These are phyloP conservation scores for Naganishia onofrii DNA, from an alignment of 768 basidiomycete genomes.

Conservation along the genomic window DNA sequence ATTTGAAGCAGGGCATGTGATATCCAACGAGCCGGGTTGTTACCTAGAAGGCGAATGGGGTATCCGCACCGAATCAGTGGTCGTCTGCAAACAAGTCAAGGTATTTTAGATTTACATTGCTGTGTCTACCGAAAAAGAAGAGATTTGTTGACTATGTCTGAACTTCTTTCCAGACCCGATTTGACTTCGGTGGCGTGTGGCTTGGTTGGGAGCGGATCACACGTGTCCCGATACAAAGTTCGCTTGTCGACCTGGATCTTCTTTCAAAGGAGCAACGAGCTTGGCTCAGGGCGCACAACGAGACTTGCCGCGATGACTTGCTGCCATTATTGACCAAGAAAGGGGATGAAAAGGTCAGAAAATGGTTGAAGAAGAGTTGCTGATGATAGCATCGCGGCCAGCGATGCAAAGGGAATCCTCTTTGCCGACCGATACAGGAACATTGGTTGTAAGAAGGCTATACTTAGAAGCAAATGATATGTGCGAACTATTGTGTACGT, in stretches of 20 bases:
- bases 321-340: constrained; percentile 40
- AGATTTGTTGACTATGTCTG: background rate
- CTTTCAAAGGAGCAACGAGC: constrained; percentile 78
- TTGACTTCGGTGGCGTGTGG: constrained; percentile 74
- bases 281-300: constrained; percentile 69
- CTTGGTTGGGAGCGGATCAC: constrained; percentile 88
- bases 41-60: constrained; percentile 81
- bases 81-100: constrained; percentile 68
- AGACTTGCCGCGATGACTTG: constrained; percentile 37
- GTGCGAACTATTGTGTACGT: too few species aligned
- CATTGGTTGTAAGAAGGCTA: background rate
- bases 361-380: constrained; percentile 42
- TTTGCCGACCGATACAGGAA: background rate
- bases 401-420: too few species aligned
- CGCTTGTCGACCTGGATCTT: constrained; percentile 80
- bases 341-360: constrained; percentile 39
- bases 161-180: constrained; percentile 60
- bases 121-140: background rate
- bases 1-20: constrained; percentile 78
- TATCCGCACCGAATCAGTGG: constrained; percentile 84
- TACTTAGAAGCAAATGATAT: background rate
- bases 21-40: constrained; percentile 92
- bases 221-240: constrained; percentile 77
- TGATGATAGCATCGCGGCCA: background rate
- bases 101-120: constrained; percentile 50